Evolutionary conservation across 306 rosid species (phyloP).

Genomic region (Citrullus amarus): DNA sequence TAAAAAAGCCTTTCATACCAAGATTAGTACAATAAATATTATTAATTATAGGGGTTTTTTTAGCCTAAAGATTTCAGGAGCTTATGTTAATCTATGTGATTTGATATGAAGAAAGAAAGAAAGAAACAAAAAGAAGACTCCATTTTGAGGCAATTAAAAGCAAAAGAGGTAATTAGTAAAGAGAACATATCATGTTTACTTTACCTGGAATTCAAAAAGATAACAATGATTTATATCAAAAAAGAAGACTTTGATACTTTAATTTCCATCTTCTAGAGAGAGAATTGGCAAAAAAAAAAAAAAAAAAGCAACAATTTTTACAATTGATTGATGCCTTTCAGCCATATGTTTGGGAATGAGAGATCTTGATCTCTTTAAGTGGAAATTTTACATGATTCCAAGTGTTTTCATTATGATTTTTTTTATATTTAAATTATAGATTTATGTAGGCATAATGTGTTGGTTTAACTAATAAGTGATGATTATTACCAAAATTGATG

Average conservation of each 20-base stretch:
- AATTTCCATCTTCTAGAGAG: neutral
- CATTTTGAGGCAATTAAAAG: constrained; percentile 1
- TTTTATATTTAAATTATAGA: neutral
- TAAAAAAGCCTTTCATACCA: neutral
- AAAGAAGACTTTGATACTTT: neutral
- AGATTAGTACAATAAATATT: neutral
- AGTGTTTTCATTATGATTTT: neutral
- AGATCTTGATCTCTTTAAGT: neutral
- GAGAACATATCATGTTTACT: neutral
- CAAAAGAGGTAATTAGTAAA: neutral
- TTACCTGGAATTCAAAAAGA: constrained; percentile 2
- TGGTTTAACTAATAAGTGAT: too few species aligned
- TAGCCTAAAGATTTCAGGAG: too few species aligned
- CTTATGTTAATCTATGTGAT: neutral
- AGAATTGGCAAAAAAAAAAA: neutral
- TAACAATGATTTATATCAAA: neutral
- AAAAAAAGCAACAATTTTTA: neutral
- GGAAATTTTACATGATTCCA: neutral
- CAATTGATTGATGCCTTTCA: neutral
- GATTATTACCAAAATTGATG: too few species aligned
- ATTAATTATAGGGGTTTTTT: too few species aligned
- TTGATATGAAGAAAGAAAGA: neutral
- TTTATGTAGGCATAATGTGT: too few species aligned
- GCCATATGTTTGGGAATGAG: neutral
- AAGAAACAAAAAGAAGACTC: neutral